Base-by-base conservation (phyloP, 129 eudicot species). In the Flaveria robusta region DNA sequence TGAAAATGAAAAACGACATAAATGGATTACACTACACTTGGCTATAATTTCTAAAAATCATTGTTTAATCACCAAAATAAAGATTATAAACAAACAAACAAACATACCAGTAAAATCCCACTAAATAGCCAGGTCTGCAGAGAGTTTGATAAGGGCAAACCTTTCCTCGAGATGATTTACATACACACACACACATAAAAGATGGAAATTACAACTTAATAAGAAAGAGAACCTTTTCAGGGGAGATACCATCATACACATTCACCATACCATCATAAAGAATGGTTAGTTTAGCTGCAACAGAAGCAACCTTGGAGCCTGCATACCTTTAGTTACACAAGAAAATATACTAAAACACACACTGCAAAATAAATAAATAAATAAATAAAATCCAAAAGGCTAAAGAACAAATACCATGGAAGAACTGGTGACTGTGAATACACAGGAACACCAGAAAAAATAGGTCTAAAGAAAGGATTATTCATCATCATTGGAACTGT, bases 211-310 rank as follows among this genome's bases (percentile, higher is more conserved):
- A 34, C 64, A 71, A 27, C 63, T 2, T 34, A 23, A 41, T 14
- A 49, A 50, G 71, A 27, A 47, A 1, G 15, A 64, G 27, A 9
- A 88, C 97, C 97, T 88, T 88, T 78, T 88, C 87, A 51, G 90
- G 97, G 45, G 97, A 84, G 83, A 91, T 77, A 68, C 18, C 83
- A 70, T 86, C 90, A 63, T 82, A 91, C 56, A 88, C 97, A 74
- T 78, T 84, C 77, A 91, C 91, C 27, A 77, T 80, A 54, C 97
- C 97, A 16, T 70, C 91, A 73, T 91, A 91, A 81, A 91, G 86
- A 65, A 91, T 88, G 83, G 97, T 91, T 77, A 91, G 68, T 42
- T 84, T 89, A 84, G 86, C 87, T 68, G 88, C 83, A 82, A 66
- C 83, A 37, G 42, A 74, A 62, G 83, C 71, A 54, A 68, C 67